phyloP scores from a whole-genome alignment of 2,329 filamentous ascomycete species.

The Talaromyces sp. region DNA sequence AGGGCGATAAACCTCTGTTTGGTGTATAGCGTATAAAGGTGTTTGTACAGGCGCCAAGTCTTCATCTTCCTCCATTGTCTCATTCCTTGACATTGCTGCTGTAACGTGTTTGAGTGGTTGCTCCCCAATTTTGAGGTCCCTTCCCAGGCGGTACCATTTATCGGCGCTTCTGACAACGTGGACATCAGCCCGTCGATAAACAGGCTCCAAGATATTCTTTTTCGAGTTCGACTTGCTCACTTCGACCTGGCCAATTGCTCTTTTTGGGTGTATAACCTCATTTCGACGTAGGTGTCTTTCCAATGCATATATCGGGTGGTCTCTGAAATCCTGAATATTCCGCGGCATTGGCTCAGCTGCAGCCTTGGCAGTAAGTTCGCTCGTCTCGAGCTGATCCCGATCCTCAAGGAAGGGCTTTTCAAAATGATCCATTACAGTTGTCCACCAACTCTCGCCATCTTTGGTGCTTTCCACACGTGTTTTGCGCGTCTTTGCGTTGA shows the following conservation, averaged over 20 bases:
- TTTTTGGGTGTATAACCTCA: constrained; percentile 71
- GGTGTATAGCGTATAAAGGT: constrained; percentile 52
- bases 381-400: constrained; percentile 78
- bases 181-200: constrained; percentile 80
- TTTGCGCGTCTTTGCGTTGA: constrained; percentile 82
- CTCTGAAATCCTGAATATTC: constrained; percentile 81
- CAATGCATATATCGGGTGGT: constrained; percentile 76
- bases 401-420: constrained; percentile 48
- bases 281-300: constrained; percentile 78
- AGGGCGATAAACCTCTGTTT: constrained; percentile 67
- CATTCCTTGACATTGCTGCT: constrained; percentile 34
- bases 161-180: constrained; percentile 71
- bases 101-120: constrained; percentile 73
- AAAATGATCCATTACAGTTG: constrained; percentile 37
- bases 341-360: constrained; percentile 77
- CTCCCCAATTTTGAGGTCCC: constrained; percentile 71
- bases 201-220: constrained; percentile 60
- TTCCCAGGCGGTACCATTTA: constrained; percentile 85
- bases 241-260: constrained; percentile 72
- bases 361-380: constrained; percentile 65
- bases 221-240: constrained; percentile 33
- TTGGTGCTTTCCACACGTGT: constrained; percentile 67
- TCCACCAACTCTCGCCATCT: constrained; percentile 54
- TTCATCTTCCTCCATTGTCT: constrained; percentile 36
- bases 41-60: constrained; percentile 50